phyloP scores from a whole-genome alignment of 2,329 filamentous ascomycete genomes.

The Stagonosporopsis vannaccii region DNA sequence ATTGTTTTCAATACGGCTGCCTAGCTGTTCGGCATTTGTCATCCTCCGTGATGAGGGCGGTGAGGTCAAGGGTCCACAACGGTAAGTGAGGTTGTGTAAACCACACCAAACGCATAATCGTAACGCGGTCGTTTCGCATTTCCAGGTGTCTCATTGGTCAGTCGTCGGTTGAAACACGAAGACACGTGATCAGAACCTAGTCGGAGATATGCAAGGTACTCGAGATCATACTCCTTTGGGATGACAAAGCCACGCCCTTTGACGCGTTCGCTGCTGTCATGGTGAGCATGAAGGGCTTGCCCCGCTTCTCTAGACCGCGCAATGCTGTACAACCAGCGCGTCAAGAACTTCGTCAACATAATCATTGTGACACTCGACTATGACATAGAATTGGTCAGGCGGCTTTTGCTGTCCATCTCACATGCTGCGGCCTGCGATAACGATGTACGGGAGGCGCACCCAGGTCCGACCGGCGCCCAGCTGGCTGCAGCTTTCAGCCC shows the following conservation, averaged over 20 bases:
- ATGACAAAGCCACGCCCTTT: background rate
- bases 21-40: background rate
- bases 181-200: background rate
- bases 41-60: slow-evolving; percentile 5
- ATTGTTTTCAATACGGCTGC: background rate
- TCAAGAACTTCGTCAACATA: background rate
- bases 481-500: slow-evolving; percentile 9
- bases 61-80: slow-evolving; percentile 2
- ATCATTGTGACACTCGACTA: background rate
- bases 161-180: background rate
- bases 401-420: background rate
- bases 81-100: background rate
- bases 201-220: background rate
- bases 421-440: background rate
- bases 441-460: background rate
- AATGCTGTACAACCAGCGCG: background rate
- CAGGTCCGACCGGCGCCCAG: background rate
- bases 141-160: background rate
- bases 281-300: background rate
- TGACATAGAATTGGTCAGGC: background rate
- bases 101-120: background rate
- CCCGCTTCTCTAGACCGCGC: background rate
- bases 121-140: background rate
- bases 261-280: background rate
- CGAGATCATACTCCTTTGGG: background rate